Base-by-base conservation (phyloP, 306 rosid genomes). In the Prunus davidiana region DNA sequence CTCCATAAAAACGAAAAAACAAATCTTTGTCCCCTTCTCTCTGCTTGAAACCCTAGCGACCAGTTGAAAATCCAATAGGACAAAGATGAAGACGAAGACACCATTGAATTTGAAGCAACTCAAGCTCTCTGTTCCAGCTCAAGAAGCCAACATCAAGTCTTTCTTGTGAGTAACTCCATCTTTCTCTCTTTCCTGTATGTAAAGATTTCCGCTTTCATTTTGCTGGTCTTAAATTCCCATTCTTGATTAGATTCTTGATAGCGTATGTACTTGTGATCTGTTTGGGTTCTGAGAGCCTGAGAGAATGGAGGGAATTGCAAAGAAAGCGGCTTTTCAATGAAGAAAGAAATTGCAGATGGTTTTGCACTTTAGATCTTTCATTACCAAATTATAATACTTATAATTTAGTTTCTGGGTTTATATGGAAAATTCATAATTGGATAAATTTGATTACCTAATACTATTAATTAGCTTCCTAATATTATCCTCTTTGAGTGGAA, bases 31-130 rank as follows among this genome's bases (percentile, higher is more conserved):
- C 57, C 60, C 56, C 63, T 61, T 76, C 57, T 74, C 78, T 38
- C 49, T 18, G 28, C 24, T 22, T 54, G 47, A 18, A 83, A 57
- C 46, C 81, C 76, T 41, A 69, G 52, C 58, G 27, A 81, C 65
- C 56, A 38, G 67, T 55, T 54, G 55, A 76, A 16, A 64, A 28
- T 65, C 69, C 49, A 41, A 25, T 19, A 28, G 46, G 14, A 18
- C 16, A 20, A 69, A 19, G 65, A 93, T 92, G 99, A 92, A 91
- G 90, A 86, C 91, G 54, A 96, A 87, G 87, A 82, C 89, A 73
- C 98, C 98, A 68, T 82, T 88, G 87, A 95, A 83, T 89, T 96
- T 90, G 84, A 95, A 81, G 90, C 97, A 84, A 66, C 97, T 96
- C 71, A 91, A 91, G 86, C 98, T 95, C 60, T 83, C 91, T 2